Evolutionary conservation across 768 basidiomycete genomes (phyloP), one percentile per base, ranked within the genome.

Genomic region (Lactifluus volemus): DNA sequence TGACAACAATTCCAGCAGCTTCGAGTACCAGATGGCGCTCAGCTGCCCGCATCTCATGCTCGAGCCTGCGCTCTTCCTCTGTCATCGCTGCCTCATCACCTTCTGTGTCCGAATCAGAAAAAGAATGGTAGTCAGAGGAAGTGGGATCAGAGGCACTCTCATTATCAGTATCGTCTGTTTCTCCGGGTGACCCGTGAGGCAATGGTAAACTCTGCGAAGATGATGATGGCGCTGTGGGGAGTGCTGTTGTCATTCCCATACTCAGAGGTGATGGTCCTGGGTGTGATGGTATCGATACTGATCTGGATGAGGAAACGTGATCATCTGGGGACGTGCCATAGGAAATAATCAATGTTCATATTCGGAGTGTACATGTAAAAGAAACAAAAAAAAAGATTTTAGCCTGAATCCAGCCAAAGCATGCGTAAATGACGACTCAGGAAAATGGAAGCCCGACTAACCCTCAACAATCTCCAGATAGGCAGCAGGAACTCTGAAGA

Each of bases 401-500:
- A 94, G 90, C 84, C 90, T 91, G 84, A 73, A 77, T 79, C 76
- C 69, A 67, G 57, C 55, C 72, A 69, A 71, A 67, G 72, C 69
- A 71, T 73, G 78, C 72, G 79, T 82, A 80, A 84, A 83, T 77
- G 76, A 78, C 74, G 76, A 82, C 81, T 75, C 75, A 80, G 78
- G 80, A 76, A 78, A 75, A 71, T 73, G 73, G 68, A 67, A 76
- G 68, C 73, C 68, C 67, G 73, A 96, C 95, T 96, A 86, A 96
- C 96, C 91, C 83, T 88, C 83, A 69, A 79, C 78, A 67, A 85
- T 73, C 74, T 96, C 89, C 71, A 99, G 72, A 72, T 98, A 98
- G 19, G 86, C 84, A 29, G 94, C 92, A 55, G 97, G 97, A 4
- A 94, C 93, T 69, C 94, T 85, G 75, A 88, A 90, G 55, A 97